phyloP scores from a whole-genome alignment of 1,139 yeast species.

The Yamadazyma siamensis region DNA sequence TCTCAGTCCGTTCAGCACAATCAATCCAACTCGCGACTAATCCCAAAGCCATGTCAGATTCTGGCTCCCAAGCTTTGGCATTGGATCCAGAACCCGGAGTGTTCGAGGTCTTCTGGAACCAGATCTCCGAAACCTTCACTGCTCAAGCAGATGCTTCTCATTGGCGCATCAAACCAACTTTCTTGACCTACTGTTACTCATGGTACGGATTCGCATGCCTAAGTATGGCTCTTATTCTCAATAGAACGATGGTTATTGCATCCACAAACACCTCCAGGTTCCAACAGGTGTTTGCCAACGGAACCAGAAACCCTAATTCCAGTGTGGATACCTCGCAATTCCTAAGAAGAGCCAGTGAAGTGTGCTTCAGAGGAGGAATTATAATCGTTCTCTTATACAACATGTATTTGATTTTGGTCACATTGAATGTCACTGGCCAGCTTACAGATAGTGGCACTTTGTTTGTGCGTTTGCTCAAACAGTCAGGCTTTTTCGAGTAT shows the following conservation, averaged over 20 bases:
- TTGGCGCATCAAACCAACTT: constrained; percentile 17
- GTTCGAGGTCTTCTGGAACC: constrained; percentile 1
- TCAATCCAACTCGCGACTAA: no score
- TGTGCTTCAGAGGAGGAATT: constrained; percentile 35
- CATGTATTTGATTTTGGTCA: constrained; percentile 33
- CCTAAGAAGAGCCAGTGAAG: constrained; percentile 19
- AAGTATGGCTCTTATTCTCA: constrained; percentile 61
- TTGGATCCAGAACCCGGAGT: no score
- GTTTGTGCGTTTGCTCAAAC: constrained; percentile 14
- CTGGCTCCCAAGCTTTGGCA: no score
- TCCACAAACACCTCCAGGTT: constrained; percentile 42
- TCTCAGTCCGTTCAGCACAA: no score
- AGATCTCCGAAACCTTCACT: constrained; percentile 20
- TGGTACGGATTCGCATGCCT: constrained; percentile 45
- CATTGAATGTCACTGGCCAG: constrained; percentile 26
- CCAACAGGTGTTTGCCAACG: constrained; percentile 19
- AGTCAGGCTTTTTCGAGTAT: constrained; percentile 32
- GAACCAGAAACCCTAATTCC: constrained; percentile 12
- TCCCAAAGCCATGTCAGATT: no score
- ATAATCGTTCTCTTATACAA: constrained; percentile 32
- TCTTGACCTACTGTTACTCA: constrained; percentile 30
- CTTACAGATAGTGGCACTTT: constrained; percentile 15
- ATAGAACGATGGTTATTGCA: constrained; percentile 66
- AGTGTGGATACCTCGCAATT: constrained; percentile 16
- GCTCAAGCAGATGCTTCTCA: constrained; percentile 19